Evolutionary conservation across 177 flowering plant species (phyloP).

Genomic region (Vitis hybrid): DNA sequence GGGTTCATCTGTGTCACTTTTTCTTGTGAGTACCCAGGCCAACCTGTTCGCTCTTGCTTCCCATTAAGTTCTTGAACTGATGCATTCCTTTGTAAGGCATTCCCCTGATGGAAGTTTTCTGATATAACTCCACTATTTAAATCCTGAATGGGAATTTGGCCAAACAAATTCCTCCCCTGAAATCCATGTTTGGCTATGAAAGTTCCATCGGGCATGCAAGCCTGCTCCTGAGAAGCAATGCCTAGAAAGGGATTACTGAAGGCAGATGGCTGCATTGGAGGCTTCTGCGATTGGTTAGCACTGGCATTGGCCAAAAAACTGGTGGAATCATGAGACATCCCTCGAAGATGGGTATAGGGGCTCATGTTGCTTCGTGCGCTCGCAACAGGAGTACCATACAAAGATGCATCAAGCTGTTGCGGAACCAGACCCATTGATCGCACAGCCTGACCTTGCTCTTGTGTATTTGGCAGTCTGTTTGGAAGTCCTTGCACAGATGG

Average conservation of each 20-base stretch:
- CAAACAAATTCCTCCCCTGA: slow-evolving; percentile 43
- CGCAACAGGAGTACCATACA: slow-evolving; percentile 52
- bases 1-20: slow-evolving; percentile 28
- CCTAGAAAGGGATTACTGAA: slow-evolving; percentile 42
- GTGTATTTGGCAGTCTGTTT: slow-evolving; percentile 35
- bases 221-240: slow-evolving; percentile 31
- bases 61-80: slow-evolving; percentile 31
- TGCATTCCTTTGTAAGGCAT: slow-evolving; percentile 28
- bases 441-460: slow-evolving; percentile 40
- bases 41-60: slow-evolving; percentile 35
- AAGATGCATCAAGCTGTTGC: slow-evolving; percentile 47
- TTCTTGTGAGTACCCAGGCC: slow-evolving; percentile 24
- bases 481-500: slow-evolving; percentile 45
- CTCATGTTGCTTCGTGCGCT: slow-evolving; percentile 34
- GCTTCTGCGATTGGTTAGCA: slow-evolving; percentile 39
- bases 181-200: slow-evolving; percentile 34
- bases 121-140: slow-evolving; percentile 21
- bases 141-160: slow-evolving; percentile 37
- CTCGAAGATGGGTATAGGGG: slow-evolving; percentile 49
- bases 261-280: slow-evolving; percentile 36
- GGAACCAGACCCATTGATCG: slow-evolving; percentile 30
- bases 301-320: slow-evolving; percentile 31
- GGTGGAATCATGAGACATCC: slow-evolving; percentile 37
- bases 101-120: slow-evolving; percentile 33
- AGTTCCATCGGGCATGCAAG: slow-evolving; percentile 30